Conservation (phyloP, 805 yeast genomes). For the Candida yuanshanica region DNA sequence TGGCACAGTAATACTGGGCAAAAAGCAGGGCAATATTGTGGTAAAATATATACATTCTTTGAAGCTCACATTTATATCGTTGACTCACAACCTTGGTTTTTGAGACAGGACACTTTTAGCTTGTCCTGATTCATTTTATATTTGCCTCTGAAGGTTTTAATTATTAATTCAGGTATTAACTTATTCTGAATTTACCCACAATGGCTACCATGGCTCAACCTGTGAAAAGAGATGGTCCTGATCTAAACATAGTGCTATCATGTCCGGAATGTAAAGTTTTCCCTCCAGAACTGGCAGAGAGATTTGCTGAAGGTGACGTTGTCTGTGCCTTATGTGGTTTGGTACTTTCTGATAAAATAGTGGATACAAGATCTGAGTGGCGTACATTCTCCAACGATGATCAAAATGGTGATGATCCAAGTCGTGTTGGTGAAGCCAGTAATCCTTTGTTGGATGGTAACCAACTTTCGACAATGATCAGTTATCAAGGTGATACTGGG, state of each 20-base stretch:
- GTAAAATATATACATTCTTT: too few relatives aligned
- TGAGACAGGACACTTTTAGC: too few relatives aligned
- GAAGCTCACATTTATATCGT: too few relatives aligned
- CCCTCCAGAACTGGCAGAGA: slow-evolving; percentile 92
- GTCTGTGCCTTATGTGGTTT: slow-evolving; percentile 98
- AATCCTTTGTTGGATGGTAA: slow-evolving; percentile 89
- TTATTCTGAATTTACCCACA: neutral
- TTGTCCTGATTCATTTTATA: neutral
- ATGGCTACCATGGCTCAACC: slow-evolving; percentile 2
- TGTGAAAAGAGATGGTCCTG: slow-evolving; percentile 49
- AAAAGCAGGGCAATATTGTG: neutral
- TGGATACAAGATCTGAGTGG: slow-evolving; percentile 97
- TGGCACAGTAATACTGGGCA: slow-evolving; percentile 5
- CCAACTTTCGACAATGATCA: slow-evolving; percentile 87
- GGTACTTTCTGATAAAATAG: slow-evolving; percentile 85
- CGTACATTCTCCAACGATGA: slow-evolving; percentile 97
- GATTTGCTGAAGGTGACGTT: slow-evolving; percentile 96
- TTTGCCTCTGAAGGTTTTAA: neutral
- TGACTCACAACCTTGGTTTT: too few relatives aligned
- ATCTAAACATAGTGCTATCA: slow-evolving; percentile 80
- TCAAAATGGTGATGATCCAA: slow-evolving; percentile 96
- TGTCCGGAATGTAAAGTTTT: slow-evolving; percentile 96
- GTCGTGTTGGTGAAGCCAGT: slow-evolving; percentile 98
- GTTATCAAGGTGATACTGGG: slow-evolving; percentile 75
- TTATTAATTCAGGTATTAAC: neutral